Conservation (phyloP, 2,329 filamentous ascomycete species). For the Fusarium burgessii region DNA sequence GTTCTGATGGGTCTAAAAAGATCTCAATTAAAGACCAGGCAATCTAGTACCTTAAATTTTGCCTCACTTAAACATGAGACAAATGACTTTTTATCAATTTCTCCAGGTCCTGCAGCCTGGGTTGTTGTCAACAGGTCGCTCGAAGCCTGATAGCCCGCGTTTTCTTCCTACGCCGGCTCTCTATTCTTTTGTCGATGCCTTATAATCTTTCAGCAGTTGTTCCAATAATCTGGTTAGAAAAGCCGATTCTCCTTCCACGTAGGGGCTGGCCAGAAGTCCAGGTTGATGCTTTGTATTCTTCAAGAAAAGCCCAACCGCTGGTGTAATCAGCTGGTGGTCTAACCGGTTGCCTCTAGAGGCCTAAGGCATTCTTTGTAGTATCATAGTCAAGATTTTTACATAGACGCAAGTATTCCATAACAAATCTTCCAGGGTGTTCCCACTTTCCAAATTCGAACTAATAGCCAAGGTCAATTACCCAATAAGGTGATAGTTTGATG, state of each 20-base stretch:
- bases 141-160: rapidly evolving
- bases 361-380: no score
- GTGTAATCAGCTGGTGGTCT: no score
- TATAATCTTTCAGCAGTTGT: neutral
- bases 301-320: no score
- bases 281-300: neutral
- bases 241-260: rapidly evolving
- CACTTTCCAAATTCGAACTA: no score
- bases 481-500: no score
- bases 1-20: neutral
- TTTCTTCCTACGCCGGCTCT: neutral
- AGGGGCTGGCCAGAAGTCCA: rapidly evolving
- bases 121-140: no score
- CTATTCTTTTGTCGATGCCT: neutral
- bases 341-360: no score
- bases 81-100: rapidly evolving
- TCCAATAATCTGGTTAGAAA: rapidly evolving
- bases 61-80: no score
- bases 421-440: no score
- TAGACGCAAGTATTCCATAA: no score
- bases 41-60: rapidly evolving
- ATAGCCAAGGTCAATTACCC: no score
- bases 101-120: rapidly evolving
- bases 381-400: no score
- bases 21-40: neutral